Base-by-base conservation (phyloP, 2,329 filamentous ascomycete species). In the Fusarium lyarnte region DNA sequence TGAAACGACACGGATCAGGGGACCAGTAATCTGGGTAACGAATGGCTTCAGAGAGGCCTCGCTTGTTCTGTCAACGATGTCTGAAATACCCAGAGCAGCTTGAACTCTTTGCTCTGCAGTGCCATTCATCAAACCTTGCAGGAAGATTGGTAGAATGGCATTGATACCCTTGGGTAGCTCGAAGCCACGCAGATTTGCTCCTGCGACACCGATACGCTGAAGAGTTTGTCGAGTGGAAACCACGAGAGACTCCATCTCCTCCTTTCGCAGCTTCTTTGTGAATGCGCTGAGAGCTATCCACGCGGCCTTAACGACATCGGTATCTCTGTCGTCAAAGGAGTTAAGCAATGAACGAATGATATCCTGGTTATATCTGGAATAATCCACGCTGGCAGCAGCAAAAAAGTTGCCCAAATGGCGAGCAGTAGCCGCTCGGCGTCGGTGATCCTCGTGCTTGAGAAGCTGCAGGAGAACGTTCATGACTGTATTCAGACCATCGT, bases 61-160 rank as follows among this genome's bases (percentile, higher is more conserved):
- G 81, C 92, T 95, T 31, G 96, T 97, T 64, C 96, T 91, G 83
- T 98, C 96, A 73, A 98, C 92, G 74, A 99, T 93, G 80, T 99
- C 97, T 5, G 95, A 97, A 75, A 99, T 97, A 63, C 94, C 96
- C 70, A 98, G 87, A 49, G 97, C 96, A 64, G 96, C 91, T 80
- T 97, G 93, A 31, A 94, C 96, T 80, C 95, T 90, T 84, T 99
- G 96, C 9, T 99, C 96, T 21, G 93, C 86, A 41, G 93, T 95
- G 64, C 96, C 97, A 78, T 99, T 98, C 92, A 99, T 97, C 74
- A 99, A 87, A 83, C 96, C 96, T 80, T 99, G 97, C 79, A 98
- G 83, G 88, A 99, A 98, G 74, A 99, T 98, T 5, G 97, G 96
- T 69, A 99, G 84, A 73, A 99, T 92, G 70, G 96, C 95, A 79